phyloP scores from a whole-genome alignment of 2,329 filamentous ascomycete genomes.

The Penicillium sp. region DNA sequence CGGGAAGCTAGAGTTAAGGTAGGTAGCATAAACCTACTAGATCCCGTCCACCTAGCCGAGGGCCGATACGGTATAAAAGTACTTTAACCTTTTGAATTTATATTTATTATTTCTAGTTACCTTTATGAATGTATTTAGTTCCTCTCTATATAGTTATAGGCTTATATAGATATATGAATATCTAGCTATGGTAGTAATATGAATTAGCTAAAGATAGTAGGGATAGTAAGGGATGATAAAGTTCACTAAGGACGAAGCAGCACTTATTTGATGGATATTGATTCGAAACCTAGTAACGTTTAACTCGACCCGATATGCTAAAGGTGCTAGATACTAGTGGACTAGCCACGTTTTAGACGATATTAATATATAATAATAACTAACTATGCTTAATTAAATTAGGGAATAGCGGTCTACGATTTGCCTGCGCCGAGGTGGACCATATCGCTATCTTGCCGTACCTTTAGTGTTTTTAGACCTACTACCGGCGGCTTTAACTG shows the following conservation, averaged over 20 bases:
- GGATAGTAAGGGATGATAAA: background rate
- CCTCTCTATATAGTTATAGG: background rate
- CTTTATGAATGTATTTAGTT: constrained; percentile 2
- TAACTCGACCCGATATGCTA: background rate
- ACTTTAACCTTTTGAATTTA: too few relatives aligned
- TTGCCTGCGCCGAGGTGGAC: background rate
- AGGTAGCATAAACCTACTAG: too few relatives aligned
- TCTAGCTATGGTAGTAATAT: too few relatives aligned
- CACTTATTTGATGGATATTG: background rate
- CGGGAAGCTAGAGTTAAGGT: too few relatives aligned
- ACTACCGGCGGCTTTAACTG: background rate
- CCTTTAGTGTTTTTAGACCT: background rate
- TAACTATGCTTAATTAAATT: background rate
- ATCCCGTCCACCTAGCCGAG: too few relatives aligned
- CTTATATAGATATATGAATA: background rate
- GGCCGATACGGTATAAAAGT: too few relatives aligned
- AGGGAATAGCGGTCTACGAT: background rate
- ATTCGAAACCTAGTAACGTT: constrained; percentile 2
- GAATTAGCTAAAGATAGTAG: too few relatives aligned
- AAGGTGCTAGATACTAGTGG: constrained; percentile 1
- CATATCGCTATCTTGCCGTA: background rate
- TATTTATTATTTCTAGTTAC: background rate
- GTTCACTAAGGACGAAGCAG: background rate
- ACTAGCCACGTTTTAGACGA: constrained; percentile 5
- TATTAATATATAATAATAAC: background rate